These are phyloP conservation scores for Theobroma cacao DNA, from an alignment of 345 rosid species.

Conservation along the genomic window DNA sequence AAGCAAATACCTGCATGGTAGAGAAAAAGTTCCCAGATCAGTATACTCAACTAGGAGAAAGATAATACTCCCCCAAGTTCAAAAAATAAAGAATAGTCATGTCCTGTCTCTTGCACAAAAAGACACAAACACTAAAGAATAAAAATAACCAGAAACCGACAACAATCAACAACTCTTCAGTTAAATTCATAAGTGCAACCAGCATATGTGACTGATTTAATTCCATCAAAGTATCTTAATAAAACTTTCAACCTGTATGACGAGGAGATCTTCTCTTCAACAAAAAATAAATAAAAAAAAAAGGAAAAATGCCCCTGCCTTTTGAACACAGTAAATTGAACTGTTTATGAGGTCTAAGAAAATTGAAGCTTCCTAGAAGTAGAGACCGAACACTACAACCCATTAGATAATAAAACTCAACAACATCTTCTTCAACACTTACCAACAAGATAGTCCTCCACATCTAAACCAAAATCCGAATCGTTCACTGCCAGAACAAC, in stretches of 20 bases:
- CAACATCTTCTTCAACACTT: slow-evolving; percentile 20
- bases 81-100: not conserved
- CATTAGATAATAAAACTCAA: not conserved
- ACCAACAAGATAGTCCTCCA: slow-evolving; percentile 93
- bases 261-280: not conserved
- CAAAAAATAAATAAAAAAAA: not conserved
- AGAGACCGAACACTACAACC: not conserved
- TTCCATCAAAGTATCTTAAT: not conserved
- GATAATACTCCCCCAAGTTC: not conserved
- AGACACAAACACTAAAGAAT: not conserved
- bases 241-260: not conserved
- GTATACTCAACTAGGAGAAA: not conserved
- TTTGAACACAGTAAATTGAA: no score
- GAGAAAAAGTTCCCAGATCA: slow-evolving; percentile 18
- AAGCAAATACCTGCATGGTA: slow-evolving; percentile 79
- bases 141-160: not conserved
- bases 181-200: not conserved
- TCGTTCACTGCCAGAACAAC: slow-evolving; percentile 54
- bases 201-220: not conserved
- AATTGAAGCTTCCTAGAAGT: not conserved
- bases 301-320: not conserved
- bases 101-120: not conserved
- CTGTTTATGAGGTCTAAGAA: not conserved
- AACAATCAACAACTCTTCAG: not conserved
- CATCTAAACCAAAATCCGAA: slow-evolving; percentile 67